Evolutionary conservation across 306 rosid species (phyloP), one percentile per base, ranked within the genome.

Genomic region (Cicer chorassanicum): DNA sequence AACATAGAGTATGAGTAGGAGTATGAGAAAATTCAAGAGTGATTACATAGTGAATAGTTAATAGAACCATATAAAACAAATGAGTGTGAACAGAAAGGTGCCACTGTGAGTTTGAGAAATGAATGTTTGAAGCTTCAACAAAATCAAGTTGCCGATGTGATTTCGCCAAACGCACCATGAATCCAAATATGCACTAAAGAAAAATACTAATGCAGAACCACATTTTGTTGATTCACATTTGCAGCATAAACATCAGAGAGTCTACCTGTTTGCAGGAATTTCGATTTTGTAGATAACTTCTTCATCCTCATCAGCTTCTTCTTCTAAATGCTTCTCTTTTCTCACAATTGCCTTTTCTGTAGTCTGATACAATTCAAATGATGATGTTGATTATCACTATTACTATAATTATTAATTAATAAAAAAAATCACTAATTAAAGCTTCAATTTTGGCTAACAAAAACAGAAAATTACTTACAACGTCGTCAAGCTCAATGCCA

Each of bases 401-500:
- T 29, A 29, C 36, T 29, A 29, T 3, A 29, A 29, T 29, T 29
- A 10, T 74, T 14, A 6, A 10, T 7, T 63, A 62, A 13, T 36
- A 5, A 45, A 42, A 5, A 60, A 42, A 41, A 68, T 6, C 56
- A 70, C 4, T 3, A 38, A 14, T 44, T 7, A 16, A 80, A 11
- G 38, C 51, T 29, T 50, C 5, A 11, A 12, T 11, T 53, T 34
- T 9, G 61, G 21, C 6, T 2, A 2, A 29, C 0, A 44, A 44
- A 39, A 43, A 65, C 15, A 2, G 60, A 1, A 10, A 65, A 84
- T 16, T 14, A 2, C 96, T 81, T 83, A 93, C 98, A 3, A 93
- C 96, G 50, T 93, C 98, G 19, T 93, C 98, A 1, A 93, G 97
- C 85, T 93, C 97, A 63, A 93, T 91, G 13, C 98, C 98, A 39